Conservation (phyloP, 2,329 filamentous ascomycete species). For the Stachybotrys chlorohalonatus region DNA sequence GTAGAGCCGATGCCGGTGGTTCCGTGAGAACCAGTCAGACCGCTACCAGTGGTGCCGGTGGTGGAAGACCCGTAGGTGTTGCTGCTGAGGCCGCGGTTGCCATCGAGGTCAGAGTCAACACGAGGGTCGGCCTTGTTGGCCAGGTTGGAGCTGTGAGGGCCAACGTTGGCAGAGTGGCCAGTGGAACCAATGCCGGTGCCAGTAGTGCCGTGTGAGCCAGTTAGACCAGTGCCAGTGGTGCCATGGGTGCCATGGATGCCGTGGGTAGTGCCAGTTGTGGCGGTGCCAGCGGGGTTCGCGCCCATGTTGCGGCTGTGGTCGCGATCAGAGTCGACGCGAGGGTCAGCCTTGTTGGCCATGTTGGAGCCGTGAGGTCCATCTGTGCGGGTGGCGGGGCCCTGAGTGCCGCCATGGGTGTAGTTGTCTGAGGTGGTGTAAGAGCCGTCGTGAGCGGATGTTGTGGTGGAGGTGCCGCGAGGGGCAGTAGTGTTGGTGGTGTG, state of each 20-base stretch:
- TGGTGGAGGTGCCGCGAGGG: constrained; percentile 37
- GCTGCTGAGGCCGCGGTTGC: constrained; percentile 9
- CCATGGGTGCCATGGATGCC: constrained; percentile 6
- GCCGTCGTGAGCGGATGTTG: constrained; percentile 11
- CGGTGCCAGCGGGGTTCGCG: constrained; percentile 10
- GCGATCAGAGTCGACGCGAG: constrained; percentile 44
- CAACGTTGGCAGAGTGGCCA: constrained; percentile 16
- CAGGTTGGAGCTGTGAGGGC: constrained; percentile 34
- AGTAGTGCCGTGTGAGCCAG: constrained; percentile 1
- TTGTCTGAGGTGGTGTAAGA: constrained; percentile 33
- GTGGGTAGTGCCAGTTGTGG: constrained; percentile 5
- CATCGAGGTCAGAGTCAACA: constrained; percentile 43
- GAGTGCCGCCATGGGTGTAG: constrained; percentile 17
- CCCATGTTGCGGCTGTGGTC: constrained; percentile 27
- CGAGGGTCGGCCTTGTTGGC: constrained; percentile 44
- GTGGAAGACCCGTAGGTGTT: constrained; percentile 8
- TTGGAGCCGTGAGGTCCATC: constrained; percentile 39
- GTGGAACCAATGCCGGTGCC: constrained; percentile 5
- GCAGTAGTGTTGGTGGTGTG: constrained; percentile 34
- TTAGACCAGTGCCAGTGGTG: constrained; percentile 2
- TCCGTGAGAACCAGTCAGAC: constrained; percentile 2
- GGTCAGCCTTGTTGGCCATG: constrained; percentile 41
- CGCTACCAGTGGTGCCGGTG: constrained; percentile 1
- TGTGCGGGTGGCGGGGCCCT: constrained; percentile 16
- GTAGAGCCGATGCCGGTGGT: constrained; percentile 26